Evolutionary conservation across 139 green algal genomes (phyloP).

Genomic region (Asterochloris sp.): DNA sequence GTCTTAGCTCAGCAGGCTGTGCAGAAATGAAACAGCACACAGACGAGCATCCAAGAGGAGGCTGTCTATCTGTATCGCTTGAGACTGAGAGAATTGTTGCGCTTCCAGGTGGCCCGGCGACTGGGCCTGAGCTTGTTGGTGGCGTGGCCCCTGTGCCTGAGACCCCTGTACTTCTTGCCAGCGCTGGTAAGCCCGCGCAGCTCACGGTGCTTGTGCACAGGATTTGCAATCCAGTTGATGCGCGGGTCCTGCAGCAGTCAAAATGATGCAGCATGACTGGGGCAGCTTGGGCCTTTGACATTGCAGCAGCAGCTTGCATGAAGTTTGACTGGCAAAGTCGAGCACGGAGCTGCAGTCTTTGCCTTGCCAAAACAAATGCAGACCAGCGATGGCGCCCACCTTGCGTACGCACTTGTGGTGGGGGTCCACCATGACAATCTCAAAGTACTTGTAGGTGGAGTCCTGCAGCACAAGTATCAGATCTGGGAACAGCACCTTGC

Average conservation of each 20-base stretch:
- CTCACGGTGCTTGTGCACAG: conserved; percentile 98
- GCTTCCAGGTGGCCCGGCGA: conserved; percentile 83
- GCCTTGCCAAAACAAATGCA: background rate
- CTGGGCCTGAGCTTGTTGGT: conserved; percentile 89
- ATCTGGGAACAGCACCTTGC: background rate
- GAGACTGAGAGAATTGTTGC: conserved; percentile 87
- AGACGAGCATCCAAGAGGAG: background rate
- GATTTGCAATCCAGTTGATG: conserved; percentile 98
- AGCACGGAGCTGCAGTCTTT: too few relatives aligned
- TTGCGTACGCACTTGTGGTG: conserved; percentile 91
- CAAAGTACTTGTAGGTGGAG: conserved; percentile 99
- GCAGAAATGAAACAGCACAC: background rate
- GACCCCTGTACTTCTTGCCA: conserved; percentile 90
- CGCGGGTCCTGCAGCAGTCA: conserved; percentile 74
- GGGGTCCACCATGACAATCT: conserved; percentile 98
- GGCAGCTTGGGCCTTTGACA: too few relatives aligned
- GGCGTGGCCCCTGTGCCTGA: conserved; percentile 84
- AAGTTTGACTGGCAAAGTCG: too few relatives aligned
- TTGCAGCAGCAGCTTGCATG: too few relatives aligned
- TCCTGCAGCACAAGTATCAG: conserved; percentile 66
- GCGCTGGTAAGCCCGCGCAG: conserved; percentile 93
- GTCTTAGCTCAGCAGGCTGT: background rate
- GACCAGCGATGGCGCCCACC: conserved; percentile 27
- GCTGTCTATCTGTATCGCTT: conserved; percentile 85
- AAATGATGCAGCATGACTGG: background rate